These are phyloP conservation scores for Breviolum minutum DNA, from an alignment of 73 alveolate species.

Conservation along the genomic window DNA sequence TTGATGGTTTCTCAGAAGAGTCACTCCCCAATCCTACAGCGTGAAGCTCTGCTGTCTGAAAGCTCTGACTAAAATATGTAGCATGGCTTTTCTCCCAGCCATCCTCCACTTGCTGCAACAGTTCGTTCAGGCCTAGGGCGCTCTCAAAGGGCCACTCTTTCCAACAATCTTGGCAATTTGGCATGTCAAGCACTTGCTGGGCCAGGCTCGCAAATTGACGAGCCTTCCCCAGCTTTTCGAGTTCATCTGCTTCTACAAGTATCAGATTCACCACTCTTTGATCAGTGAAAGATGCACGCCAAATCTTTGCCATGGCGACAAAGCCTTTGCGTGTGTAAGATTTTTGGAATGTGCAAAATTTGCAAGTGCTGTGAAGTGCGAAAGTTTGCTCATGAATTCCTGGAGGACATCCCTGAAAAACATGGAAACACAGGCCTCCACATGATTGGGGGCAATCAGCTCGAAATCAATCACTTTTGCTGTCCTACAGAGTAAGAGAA, in stretches of 20 bases:
- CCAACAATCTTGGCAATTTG: neutral
- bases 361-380: too few relatives aligned
- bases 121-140: neutral
- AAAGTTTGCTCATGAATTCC: too few relatives aligned
- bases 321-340: neutral
- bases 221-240: neutral
- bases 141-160: conserved; percentile 8
- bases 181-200: neutral
- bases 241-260: neutral
- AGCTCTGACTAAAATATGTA: neutral
- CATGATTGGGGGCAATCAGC: too few relatives aligned
- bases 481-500: too few relatives aligned
- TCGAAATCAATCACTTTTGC: too few relatives aligned
- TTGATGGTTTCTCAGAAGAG: neutral
- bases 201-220: neutral
- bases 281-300: neutral
- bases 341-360: too few relatives aligned
- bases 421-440: too few relatives aligned
- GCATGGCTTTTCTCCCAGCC: neutral
- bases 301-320: neutral
- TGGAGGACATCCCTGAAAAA: too few relatives aligned
- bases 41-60: neutral
- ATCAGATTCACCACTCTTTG: neutral
- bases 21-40: conserved; percentile 29
- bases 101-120: neutral